These are phyloP conservation scores for Tulasnella sp. DNA, from an alignment of 768 basidiomycete genomes.

Conservation along the genomic window DNA sequence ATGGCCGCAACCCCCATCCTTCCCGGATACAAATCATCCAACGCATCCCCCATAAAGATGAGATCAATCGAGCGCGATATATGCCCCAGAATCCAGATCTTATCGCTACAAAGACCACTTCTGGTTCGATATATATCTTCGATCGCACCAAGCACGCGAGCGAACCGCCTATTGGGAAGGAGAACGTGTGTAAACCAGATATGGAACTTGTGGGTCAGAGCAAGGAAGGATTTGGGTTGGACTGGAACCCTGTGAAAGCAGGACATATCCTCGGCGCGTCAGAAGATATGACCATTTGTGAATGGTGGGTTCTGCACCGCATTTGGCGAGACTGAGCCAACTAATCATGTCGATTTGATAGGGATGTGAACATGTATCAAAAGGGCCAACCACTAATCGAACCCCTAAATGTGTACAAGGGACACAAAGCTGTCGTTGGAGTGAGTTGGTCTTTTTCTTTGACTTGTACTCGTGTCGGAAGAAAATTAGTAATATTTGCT, in stretches of 20 bases:
- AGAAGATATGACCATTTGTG: constrained; percentile 91
- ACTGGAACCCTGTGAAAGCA: constrained; percentile 77
- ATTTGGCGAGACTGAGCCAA: no score
- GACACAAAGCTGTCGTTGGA: constrained; percentile 86
- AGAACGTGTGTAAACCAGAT: constrained; percentile 79
- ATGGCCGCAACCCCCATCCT: constrained; percentile 67
- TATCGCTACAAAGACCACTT: constrained; percentile 87
- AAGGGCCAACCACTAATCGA: constrained; percentile 72
- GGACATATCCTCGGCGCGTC: constrained; percentile 87
- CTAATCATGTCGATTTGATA: no score
- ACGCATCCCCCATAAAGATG: constrained; percentile 87
- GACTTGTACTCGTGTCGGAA: background rate
- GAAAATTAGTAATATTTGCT: constrained; percentile 4
- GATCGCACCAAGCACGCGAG: constrained; percentile 94
- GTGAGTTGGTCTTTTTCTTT: constrained; percentile 37
- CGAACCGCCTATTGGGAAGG: constrained; percentile 60
- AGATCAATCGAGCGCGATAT: constrained; percentile 94
- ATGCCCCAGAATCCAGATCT: constrained; percentile 99
- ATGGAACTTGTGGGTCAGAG: constrained; percentile 83
- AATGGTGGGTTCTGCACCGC: constrained; percentile 65
- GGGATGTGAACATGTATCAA: constrained; percentile 87
- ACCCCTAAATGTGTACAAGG: constrained; percentile 71
- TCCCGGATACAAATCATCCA: constrained; percentile 82
- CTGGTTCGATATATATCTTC: constrained; percentile 88
- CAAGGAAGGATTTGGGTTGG: constrained; percentile 92